A percentile compares a stretch with the other conserved stretches of the same genome.
These are phyloP conservation scores for Termitomyces sp. DNA, from an alignment of 768 basidiomycete genomes.

Conservation along the genomic window DNA sequence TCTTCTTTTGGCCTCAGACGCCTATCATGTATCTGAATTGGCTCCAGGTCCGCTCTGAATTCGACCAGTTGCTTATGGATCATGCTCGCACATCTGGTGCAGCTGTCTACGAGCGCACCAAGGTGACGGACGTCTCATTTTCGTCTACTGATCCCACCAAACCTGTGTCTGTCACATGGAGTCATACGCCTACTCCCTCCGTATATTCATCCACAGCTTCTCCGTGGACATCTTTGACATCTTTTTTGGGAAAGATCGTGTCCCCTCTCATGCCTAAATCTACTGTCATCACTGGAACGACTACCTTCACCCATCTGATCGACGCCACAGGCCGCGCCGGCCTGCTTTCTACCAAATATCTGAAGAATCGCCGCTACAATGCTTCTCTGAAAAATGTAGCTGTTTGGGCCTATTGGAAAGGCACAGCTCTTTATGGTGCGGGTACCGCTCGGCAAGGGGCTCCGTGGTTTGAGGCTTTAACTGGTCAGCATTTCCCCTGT, in stretches of 20 bases:
- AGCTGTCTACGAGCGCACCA: constrained; percentile 48
- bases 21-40: background rate
- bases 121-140: constrained; percentile 43
- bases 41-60: constrained; percentile 51
- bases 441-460: constrained; percentile 48
- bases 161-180: constrained; percentile 52
- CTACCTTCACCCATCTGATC: constrained; percentile 60
- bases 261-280: constrained; percentile 8
- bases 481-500: constrained; percentile 35
- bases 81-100: constrained; percentile 49
- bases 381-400: constrained; percentile 68
- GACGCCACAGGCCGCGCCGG: constrained; percentile 76
- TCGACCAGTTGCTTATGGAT: constrained; percentile 51
- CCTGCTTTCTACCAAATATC: constrained; percentile 60
- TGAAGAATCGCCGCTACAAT: constrained; percentile 67
- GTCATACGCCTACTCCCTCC: constrained; percentile 34
- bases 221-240: constrained; percentile 24
- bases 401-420: constrained; percentile 73
- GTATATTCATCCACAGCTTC: constrained; percentile 37
- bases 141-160: constrained; percentile 28
- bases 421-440: constrained; percentile 43
- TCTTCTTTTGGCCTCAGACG: constrained; percentile 4
- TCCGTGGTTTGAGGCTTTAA: constrained; percentile 68
- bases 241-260: constrained; percentile 15
- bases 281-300: constrained; percentile 34